Conservation (phyloP, 2,329 filamentous ascomycete species). For the Dactylonectria macrodidyma region DNA sequence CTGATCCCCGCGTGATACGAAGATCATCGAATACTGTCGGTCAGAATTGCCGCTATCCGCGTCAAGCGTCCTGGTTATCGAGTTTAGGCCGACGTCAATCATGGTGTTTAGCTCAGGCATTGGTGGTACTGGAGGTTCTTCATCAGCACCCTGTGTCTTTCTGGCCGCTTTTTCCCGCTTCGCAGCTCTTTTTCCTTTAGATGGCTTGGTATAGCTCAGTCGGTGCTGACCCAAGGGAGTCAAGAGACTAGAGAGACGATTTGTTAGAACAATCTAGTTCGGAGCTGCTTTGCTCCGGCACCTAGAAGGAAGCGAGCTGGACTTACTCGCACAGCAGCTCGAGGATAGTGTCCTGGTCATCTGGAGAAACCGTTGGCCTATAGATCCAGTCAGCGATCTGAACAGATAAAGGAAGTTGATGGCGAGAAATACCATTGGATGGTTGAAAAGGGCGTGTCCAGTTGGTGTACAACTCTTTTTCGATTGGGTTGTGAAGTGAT, state of each 20-base stretch:
- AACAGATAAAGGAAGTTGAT: neutral
- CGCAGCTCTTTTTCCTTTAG: conserved; percentile 71
- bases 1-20: conserved; percentile 71
- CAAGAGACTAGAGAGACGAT: conserved; percentile 65
- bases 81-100: conserved; percentile 76
- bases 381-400: conserved; percentile 12
- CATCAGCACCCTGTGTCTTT: conserved; percentile 38
- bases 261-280: conserved; percentile 2
- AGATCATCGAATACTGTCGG: conserved; percentile 65
- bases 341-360: conserved; percentile 75
- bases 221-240: conserved; percentile 76
- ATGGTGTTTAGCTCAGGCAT: conserved; percentile 68
- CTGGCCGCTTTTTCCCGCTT: conserved; percentile 65
- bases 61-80: conserved; percentile 70
- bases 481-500: conserved; percentile 49
- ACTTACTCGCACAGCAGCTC: conserved; percentile 77
- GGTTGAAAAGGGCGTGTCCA: conserved; percentile 76
- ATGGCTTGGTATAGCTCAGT: conserved; percentile 65
- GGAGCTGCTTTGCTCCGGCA: neutral
- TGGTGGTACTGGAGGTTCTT: conserved; percentile 51
- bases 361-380: conserved; percentile 73
- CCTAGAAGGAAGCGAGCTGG: conserved; percentile 26
- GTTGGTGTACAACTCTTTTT: conserved; percentile 74
- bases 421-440: conserved; percentile 69
- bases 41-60: neutral